A percentile compares a stretch with the other conserved stretches of the same genome.
These are phyloP conservation scores for Xylaria sp. DNA, from an alignment of 2,329 filamentous ascomycete genomes.

Conservation along the genomic window DNA sequence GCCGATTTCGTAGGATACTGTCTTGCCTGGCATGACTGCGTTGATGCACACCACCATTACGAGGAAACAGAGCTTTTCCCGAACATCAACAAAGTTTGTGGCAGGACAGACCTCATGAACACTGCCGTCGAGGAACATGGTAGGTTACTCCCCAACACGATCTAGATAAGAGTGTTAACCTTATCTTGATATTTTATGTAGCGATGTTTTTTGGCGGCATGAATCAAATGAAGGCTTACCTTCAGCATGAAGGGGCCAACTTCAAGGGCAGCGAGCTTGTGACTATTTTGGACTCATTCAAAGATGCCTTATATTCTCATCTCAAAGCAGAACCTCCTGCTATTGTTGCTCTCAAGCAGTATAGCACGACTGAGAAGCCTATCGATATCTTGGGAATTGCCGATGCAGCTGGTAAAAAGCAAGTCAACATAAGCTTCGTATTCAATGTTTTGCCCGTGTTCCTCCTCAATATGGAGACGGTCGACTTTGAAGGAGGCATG, in stretches of 20 bases:
- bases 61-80: conserved; percentile 42
- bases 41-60: conserved; percentile 40
- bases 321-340: conserved; percentile 39
- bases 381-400: conserved; percentile 42
- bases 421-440: conserved; percentile 37
- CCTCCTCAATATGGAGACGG: conserved; percentile 44
- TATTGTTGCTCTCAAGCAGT: conserved; percentile 39
- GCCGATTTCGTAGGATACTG: conserved; percentile 41
- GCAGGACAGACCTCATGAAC: conserved; percentile 38
- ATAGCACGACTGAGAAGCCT: conserved; percentile 39
- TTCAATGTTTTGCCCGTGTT: conserved; percentile 43
- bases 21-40: conserved; percentile 39
- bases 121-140: conserved; percentile 36
- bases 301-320: conserved; percentile 36
- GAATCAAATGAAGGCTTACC: conserved; percentile 34
- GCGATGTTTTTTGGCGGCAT: conserved; percentile 37
- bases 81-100: conserved; percentile 38
- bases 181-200: not conserved
- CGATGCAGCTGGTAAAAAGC: conserved; percentile 40
- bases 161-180: not conserved
- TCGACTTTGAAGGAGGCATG: conserved; percentile 41
- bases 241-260: conserved; percentile 17
- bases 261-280: conserved; percentile 32
- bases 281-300: conserved; percentile 41
- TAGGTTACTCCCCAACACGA: not conserved